A percentile compares a stretch with the other conserved stretches of the same genome.
Evolutionary conservation across 2,329 filamentous ascomycete species (phyloP).

Genomic region (Thelonectria blattea): DNA sequence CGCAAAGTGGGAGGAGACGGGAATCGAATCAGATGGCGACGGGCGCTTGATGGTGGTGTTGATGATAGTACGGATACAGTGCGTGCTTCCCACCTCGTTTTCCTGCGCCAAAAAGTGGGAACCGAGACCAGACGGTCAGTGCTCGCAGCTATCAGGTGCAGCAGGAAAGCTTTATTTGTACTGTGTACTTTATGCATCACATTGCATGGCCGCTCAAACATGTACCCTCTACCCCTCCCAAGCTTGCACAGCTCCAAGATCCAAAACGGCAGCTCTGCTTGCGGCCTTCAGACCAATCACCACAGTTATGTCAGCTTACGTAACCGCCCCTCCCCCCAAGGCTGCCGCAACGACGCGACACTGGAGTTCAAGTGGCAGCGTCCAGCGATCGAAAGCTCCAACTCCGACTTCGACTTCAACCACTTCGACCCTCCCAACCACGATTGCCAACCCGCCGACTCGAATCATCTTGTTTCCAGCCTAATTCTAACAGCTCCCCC

Average conservation of each 20-base stretch:
- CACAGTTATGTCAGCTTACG: conserved; percentile 35
- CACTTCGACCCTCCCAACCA: conserved; percentile 8
- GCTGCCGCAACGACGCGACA: conserved; percentile 47
- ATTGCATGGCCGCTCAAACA: accelerated
- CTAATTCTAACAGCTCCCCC: neutral
- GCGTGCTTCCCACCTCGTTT: conserved; percentile 5
- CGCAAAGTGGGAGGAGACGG: conserved; percentile 6
- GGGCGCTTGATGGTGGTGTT: conserved; percentile 9
- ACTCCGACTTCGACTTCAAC: conserved; percentile 19
- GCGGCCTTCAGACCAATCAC: conserved; percentile 40
- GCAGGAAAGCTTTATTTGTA: conserved; percentile 12
- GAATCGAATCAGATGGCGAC: conserved; percentile 27
- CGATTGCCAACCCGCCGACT: conserved; percentile 3
- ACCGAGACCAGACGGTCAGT: neutral
- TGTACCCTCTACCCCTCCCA: conserved; percentile 6
- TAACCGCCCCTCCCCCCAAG: conserved; percentile 37
- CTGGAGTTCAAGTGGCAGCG: conserved; percentile 26
- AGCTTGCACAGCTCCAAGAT: conserved; percentile 16
- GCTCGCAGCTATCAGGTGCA: neutral
- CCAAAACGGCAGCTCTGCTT: neutral
- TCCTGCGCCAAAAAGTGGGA: conserved; percentile 8
- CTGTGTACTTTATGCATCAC: conserved; percentile 10
- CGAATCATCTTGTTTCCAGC: neutral
- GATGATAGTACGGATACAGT: conserved; percentile 14
- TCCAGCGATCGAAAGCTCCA: conserved; percentile 16